Conservation (phyloP, 2,329 filamentous ascomycete genomes). For the Xylariaceae sp. region DNA sequence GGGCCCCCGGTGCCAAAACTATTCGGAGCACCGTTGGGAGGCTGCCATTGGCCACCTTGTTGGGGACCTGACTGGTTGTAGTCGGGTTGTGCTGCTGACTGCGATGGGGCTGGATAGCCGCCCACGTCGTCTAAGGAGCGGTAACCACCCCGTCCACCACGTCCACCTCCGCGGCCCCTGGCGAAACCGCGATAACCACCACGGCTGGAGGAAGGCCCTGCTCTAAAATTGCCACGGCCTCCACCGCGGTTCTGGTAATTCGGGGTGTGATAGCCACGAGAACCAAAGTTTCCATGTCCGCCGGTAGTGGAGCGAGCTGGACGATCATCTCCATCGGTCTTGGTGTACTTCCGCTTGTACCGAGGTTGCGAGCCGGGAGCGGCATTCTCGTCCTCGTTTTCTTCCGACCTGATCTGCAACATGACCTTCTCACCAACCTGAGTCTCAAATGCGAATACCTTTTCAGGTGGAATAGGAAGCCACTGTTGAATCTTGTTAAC, state of each 20-base stretch:
- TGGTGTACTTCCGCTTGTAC: constrained; percentile 53
- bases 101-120: constrained; percentile 16
- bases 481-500: constrained; percentile 78
- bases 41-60: constrained; percentile 24
- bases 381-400: constrained; percentile 55
- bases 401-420: constrained; percentile 71
- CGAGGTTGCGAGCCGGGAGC: constrained; percentile 50
- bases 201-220: constrained; percentile 33
- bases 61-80: constrained; percentile 22
- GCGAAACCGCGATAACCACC: constrained; percentile 34
- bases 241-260: constrained; percentile 41
- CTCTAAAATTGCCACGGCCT: constrained; percentile 25
- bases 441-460: constrained; percentile 72
- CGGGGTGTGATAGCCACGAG: constrained; percentile 37
- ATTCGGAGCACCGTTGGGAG: constrained; percentile 22
- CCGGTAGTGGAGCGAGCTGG: constrained; percentile 29
- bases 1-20: constrained; percentile 20
- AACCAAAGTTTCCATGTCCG: constrained; percentile 31
- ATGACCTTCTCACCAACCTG: constrained; percentile 82
- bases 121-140: constrained; percentile 63
- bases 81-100: constrained; percentile 13
- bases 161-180: constrained; percentile 31
- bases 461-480: constrained; percentile 67
- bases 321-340: constrained; percentile 29
- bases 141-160: constrained; percentile 49